Conservation (phyloP, 352 stramenopile genomes). For the Phytopythium oedochilum region DNA sequence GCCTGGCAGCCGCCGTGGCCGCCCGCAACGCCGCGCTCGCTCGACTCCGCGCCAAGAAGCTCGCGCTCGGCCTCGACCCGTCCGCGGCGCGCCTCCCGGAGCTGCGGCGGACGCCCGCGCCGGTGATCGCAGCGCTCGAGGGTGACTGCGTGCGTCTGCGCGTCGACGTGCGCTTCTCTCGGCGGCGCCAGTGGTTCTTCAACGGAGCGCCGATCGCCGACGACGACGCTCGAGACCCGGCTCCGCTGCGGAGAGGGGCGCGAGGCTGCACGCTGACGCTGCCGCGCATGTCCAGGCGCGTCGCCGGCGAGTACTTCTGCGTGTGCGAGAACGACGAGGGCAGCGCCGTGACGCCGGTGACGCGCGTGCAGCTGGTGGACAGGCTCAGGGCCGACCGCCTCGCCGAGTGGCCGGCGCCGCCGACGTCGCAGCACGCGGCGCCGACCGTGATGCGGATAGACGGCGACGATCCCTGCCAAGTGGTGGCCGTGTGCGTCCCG, state of each 20-base stretch:
- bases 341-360: slow-evolving; percentile 19
- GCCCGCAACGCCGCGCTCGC: slow-evolving; percentile 33
- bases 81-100: slow-evolving; percentile 29
- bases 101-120: slow-evolving; percentile 24
- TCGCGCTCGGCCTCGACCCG: slow-evolving; percentile 52
- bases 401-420: not conserved
- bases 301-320: slow-evolving; percentile 51
- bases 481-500: not conserved
- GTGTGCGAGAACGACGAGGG: slow-evolving; percentile 66
- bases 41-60: slow-evolving; percentile 50
- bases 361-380: slow-evolving; percentile 23
- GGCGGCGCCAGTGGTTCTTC: slow-evolving; percentile 47
- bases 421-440: not conserved
- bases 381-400: slow-evolving; percentile 16
- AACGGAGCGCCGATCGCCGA: slow-evolving; percentile 23
- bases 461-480: not conserved
- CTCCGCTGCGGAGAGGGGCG: slow-evolving; percentile 10
- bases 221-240: slow-evolving; percentile 6
- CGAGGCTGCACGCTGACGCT: slow-evolving; percentile 34
- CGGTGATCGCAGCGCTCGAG: slow-evolving; percentile 17
- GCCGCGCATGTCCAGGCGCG: slow-evolving; percentile 30
- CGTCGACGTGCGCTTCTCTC: slow-evolving; percentile 32
- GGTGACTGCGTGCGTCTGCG: slow-evolving; percentile 28
- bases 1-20: slow-evolving; percentile 22
- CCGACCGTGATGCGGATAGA: not conserved